Base-by-base conservation (phyloP, 2,329 filamentous ascomycete species). In the Alternaria sp. region DNA sequence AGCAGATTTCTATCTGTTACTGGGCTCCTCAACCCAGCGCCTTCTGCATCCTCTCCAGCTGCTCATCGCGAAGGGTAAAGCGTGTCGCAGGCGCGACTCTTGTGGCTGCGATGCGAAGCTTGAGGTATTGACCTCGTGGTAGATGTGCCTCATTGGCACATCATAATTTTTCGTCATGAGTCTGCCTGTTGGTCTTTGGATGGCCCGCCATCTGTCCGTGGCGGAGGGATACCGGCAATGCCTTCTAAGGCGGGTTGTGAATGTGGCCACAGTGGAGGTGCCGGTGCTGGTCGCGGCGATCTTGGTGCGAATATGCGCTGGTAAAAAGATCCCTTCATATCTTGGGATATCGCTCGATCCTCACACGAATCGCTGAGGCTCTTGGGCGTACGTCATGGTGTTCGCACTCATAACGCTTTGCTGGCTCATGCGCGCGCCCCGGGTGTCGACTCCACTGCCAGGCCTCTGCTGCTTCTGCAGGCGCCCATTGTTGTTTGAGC, bases 281-380 rank as follows among this genome's bases (percentile, higher is more conserved):
- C n/a, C n/a, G n/a, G 36, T 40, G 30, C 28, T 6, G 30, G 47
- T 45, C 19, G 25, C 26, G 19, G 40, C 19, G 1, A 40, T 23
- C n/a, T 13, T 1, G 25, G 23, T 43, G 46, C 1, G 11, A 13
- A 15, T 11, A 12, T n/a, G n/a, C 9, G 23, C 21, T 21, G 23
- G 13, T 28, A 1, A 9, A 21, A 11, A 44, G 4, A 15, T 55
- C 21, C 50, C 26, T 11, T 1, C 13, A 21, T 25, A 12, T 36
- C 49, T 3, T 9, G 43, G 7, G 4, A 6, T 23, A 40, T 43
- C 2, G 13, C 23, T 17, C 9, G 21, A 13, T 32, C 23, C 28
- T 72, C 68, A 74, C 5, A 74, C 70, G 49, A 74, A 71, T 9
- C 54, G 70, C 59, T 72, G 68, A 19, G 72, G 72, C 47, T 74